Base-by-base conservation (phyloP, 441 rosid species). In the Adansonia madagascariensis region DNA sequence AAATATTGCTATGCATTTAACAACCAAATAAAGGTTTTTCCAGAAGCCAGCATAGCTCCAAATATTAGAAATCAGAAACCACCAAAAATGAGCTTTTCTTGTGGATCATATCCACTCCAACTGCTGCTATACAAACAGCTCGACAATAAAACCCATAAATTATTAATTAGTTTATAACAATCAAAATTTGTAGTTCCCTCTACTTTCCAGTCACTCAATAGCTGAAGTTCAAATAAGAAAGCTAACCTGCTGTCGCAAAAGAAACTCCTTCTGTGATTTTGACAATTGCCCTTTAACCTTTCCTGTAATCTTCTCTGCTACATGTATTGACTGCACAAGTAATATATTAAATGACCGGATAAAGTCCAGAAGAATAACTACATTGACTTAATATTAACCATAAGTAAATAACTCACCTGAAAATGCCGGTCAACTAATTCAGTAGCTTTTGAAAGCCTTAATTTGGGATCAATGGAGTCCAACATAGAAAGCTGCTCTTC, bases 211-310 rank as follows among this genome's bases (percentile, higher is more conserved):
- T 53, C 46, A 8, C 17, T 8, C 64, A 71, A 31, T 9, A 15
- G 62, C 61, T 14, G n/a, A 35, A 35, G 41, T 35, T 35, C 41
- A 35, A 35, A 35, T 35, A 12, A 71, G 22, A 39, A 61, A 75
- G 81, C 88, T 71, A 84, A 96, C 99, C 96, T 96, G 99, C 85
- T 94, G 98, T 55, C 98, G 98, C 81, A 96, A 85, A 86, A 96
- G 98, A 88, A 92, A 96, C 80, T 96, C 99, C 86, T 63, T 63
- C 68, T 94, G 99, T 74, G 99, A 94, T 88, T 96, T 96, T 82
- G 99, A 96, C 84, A 96, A 80, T 79, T 96, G 99, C 70, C 99
- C 98, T 82, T 96, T 98, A 76, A 96, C 99, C 90, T 94, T 96
- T 73, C 94, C 98, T 1, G 98, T 91, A 63, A 96, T 96, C 87